Conservation (phyloP, 2,329 filamentous ascomycete species). For the Xylariaceae sp. region DNA sequence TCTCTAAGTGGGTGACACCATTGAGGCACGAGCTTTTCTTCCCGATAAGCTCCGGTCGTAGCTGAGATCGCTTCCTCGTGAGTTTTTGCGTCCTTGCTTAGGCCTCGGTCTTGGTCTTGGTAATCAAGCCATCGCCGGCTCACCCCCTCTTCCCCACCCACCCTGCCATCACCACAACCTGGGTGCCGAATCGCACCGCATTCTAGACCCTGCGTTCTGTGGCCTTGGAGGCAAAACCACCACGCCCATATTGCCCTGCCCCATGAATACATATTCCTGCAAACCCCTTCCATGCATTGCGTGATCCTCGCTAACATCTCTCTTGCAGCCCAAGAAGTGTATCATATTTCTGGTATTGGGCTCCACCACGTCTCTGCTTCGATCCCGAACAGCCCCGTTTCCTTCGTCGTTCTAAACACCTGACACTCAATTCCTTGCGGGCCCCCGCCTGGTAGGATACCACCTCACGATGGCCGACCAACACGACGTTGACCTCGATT, state of each 20-base stretch:
- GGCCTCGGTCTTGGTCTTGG: conserved; percentile 21
- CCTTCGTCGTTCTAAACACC: conserved; percentile 23
- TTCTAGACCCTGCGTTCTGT: conserved; percentile 1
- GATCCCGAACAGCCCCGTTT: conserved; percentile 18
- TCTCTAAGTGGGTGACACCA: conserved; percentile 23
- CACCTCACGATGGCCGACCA: conserved; percentile 54
- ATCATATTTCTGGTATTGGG: conserved; percentile 28
- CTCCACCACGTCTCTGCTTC: conserved; percentile 21
- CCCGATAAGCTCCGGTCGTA: conserved; percentile 16
- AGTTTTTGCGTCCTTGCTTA: conserved; percentile 17
- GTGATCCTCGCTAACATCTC: conserved; percentile 17
- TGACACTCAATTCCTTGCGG: conserved; percentile 31
- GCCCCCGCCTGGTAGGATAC: conserved; percentile 41
- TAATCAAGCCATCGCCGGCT: conserved; percentile 26
- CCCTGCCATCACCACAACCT: conserved; percentile 10
- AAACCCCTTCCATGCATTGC: conserved; percentile 5
- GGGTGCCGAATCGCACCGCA: conserved; percentile 3
- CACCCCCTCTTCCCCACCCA: conserved; percentile 31
- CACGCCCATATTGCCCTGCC: conserved; percentile 4
- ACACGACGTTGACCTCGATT: conserved; percentile 95
- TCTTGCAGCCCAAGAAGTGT: conserved; percentile 29
- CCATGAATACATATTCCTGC: background rate
- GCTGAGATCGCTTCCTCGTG: conserved; percentile 23
- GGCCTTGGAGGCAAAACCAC: conserved; percentile 1
- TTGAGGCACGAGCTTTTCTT: conserved; percentile 15